These are phyloP conservation scores for Centrapalus pauciflorus DNA, from an alignment of 129 eudicot genomes.

Conservation along the genomic window DNA sequence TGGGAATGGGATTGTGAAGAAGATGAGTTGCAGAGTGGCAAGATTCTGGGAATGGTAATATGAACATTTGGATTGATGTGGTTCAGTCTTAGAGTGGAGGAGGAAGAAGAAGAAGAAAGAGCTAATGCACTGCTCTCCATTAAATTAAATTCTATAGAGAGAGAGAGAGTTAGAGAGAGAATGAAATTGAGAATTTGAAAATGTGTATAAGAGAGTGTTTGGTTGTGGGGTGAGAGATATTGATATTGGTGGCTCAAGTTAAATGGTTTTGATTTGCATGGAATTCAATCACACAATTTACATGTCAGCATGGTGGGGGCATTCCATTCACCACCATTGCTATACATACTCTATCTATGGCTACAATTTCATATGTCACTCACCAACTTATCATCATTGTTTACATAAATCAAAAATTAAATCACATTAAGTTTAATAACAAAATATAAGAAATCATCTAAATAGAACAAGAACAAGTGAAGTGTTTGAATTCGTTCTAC, in stretches of 20 bases:
- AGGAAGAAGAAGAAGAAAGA: slow-evolving; percentile 35
- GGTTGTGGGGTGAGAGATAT: not conserved
- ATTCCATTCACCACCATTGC: not conserved
- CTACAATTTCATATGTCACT: no score
- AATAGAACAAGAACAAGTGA: no score
- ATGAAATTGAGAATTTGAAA: slow-evolving; percentile 7
- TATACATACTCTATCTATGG: not conserved
- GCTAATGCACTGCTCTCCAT: slow-evolving; percentile 54
- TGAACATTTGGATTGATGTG: slow-evolving; percentile 15
- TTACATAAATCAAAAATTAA: no score
- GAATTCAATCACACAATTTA: not conserved
- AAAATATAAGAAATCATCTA: no score
- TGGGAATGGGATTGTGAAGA: not conserved
- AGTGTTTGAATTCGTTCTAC: no score
- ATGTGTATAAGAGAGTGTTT: slow-evolving; percentile 8
- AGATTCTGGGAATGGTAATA: not conserved
- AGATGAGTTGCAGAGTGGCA: not conserved
- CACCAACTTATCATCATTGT: no score
- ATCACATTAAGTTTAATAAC: no score
- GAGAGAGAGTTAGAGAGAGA: slow-evolving; percentile 23
- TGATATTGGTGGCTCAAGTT: slow-evolving; percentile 17
- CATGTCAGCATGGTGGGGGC: not conserved
- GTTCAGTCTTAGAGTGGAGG: slow-evolving; percentile 23
- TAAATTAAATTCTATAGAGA: no score
- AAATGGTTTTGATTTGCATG: no score